Evolutionary conservation across 2,329 filamentous ascomycete genomes (phyloP).

Genomic region (Ceratocystis ficicola): DNA sequence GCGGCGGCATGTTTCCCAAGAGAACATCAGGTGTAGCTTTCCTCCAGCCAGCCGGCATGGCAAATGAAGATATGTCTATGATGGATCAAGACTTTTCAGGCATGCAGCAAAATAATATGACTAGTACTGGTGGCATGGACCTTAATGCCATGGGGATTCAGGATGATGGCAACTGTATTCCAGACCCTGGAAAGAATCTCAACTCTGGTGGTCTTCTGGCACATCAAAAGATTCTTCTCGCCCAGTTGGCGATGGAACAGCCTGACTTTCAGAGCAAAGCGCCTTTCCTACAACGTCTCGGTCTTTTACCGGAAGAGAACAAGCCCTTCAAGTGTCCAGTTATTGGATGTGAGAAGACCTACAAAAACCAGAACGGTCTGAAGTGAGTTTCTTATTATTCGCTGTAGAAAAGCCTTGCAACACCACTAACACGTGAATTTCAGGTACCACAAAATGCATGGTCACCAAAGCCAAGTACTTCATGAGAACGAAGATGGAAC

Average conservation of each 20-base stretch:
- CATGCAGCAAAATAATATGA: conserved; percentile 34
- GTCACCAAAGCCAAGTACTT: conserved; percentile 90
- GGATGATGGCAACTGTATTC: conserved; percentile 53
- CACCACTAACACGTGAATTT: background rate
- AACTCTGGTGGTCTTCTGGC: conserved; percentile 35
- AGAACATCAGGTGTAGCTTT: conserved; percentile 28
- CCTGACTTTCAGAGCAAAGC: conserved; percentile 58
- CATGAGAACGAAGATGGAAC: conserved; percentile 95
- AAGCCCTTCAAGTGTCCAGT: conserved; percentile 97
- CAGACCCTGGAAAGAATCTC: conserved; percentile 86
- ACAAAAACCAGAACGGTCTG: conserved; percentile 97
- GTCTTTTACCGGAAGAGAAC: conserved; percentile 70
- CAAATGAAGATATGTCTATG: conserved; percentile 36
- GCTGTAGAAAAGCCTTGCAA: background rate
- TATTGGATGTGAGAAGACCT: conserved; percentile 96
- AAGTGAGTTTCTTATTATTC: conserved; percentile 51
- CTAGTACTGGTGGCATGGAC: conserved; percentile 34
- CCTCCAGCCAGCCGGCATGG: conserved; percentile 29
- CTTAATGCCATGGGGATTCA: conserved; percentile 23
- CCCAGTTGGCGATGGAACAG: conserved; percentile 62
- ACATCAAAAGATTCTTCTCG: conserved; percentile 49
- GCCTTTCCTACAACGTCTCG: conserved; percentile 43
- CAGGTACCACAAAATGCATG: conserved; percentile 66
- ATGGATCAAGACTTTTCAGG: conserved; percentile 62
- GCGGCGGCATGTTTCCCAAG: conserved; percentile 50